Conservation (phyloP, 768 basidiomycete species). For the Rhodotorula paludigena region DNA sequence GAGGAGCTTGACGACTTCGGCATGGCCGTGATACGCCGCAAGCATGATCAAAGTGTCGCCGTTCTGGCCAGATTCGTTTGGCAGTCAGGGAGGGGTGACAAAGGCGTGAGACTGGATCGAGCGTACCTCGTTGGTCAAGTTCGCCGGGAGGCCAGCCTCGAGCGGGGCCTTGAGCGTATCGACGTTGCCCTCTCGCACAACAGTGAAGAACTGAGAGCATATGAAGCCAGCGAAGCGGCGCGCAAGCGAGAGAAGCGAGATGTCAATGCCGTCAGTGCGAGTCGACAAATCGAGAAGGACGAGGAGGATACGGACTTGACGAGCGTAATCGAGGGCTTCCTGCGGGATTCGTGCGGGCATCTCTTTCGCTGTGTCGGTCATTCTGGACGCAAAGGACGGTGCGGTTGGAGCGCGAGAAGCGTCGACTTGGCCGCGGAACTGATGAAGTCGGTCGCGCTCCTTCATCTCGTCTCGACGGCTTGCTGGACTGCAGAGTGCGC, state of each 20-base stretch:
- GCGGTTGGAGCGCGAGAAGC: too few relatives aligned
- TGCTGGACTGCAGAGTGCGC: too few relatives aligned
- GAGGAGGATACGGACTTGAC: not conserved
- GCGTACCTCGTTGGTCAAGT: constrained; percentile 59
- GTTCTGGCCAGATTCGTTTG: constrained; percentile 43
- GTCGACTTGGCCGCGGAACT: too few relatives aligned
- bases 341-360: not conserved
- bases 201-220: constrained; percentile 30
- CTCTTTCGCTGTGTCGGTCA: not conserved
- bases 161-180: constrained; percentile 14
- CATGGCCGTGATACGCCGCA: constrained; percentile 66
- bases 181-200: constrained; percentile 7
- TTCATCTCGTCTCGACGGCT: too few relatives aligned
- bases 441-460: too few relatives aligned
- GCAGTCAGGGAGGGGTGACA: not conserved
- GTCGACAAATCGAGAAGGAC: not conserved
- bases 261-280: too few relatives aligned
- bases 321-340: constrained; percentile 32
- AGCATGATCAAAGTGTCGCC: constrained; percentile 78
- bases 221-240: not conserved
- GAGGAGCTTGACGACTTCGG: constrained; percentile 55
- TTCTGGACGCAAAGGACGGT: not conserved
- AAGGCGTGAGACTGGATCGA: too few relatives aligned
- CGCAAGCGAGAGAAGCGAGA: not conserved
- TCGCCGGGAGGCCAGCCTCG: constrained; percentile 58